A percentile compares a stretch with the other conserved stretches of the same genome.
Evolutionary conservation across 306 rosid genomes (phyloP).

Genomic region (Adenanthera pavonina): DNA sequence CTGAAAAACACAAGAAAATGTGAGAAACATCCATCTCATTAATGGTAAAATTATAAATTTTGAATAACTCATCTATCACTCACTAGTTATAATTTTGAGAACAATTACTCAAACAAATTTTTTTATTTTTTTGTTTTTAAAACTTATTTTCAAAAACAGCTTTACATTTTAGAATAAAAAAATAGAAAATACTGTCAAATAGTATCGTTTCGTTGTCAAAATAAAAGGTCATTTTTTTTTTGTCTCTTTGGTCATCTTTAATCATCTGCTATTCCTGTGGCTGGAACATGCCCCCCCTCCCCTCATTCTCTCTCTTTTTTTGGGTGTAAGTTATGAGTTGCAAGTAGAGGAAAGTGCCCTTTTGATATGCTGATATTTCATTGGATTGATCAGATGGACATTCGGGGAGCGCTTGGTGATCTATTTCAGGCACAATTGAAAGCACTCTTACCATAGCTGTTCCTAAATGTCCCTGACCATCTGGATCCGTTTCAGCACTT

Average conservation of each 20-base stretch:
- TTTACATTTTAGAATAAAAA: too few species aligned
- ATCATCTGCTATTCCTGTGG: not conserved
- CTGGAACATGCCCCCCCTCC: too few species aligned
- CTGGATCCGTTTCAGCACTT: constrained; percentile 27
- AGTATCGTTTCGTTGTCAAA: not conserved
- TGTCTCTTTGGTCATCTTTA: not conserved
- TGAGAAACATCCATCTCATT: too few species aligned
- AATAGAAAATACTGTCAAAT: too few species aligned
- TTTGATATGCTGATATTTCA: constrained; percentile 36
- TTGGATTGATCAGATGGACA: constrained; percentile 79
- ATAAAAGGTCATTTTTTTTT: not conserved
- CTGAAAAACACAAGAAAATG: too few species aligned
- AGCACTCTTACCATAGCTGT: constrained; percentile 75
- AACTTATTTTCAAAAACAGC: too few species aligned
- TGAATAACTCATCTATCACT: too few species aligned
- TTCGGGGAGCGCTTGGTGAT: constrained; percentile 96
- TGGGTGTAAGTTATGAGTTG: not conserved
- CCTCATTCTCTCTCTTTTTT: too few species aligned
- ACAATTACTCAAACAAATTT: too few species aligned
- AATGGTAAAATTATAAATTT: too few species aligned
- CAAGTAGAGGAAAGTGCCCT: not conserved
- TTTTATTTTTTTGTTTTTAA: too few species aligned
- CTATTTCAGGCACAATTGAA: constrained; percentile 88
- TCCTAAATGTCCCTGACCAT: constrained; percentile 28
- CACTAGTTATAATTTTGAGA: too few species aligned